Base-by-base conservation (phyloP, 345 rosid genomes). In the Heritiera littoralis region DNA sequence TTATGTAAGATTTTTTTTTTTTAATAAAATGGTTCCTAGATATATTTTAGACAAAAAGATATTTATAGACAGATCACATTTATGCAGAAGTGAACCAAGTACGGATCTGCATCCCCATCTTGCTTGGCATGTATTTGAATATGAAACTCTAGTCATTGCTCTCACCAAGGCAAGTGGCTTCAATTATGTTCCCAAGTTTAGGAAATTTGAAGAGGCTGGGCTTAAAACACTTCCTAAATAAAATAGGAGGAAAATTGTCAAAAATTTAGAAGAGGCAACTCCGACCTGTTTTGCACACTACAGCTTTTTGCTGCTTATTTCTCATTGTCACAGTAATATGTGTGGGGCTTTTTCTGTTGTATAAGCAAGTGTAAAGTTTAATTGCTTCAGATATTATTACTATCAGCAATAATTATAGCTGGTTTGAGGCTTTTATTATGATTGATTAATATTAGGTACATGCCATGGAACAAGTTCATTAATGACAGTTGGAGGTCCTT, bases 341-440 rank as follows among this genome's bases (percentile, higher is more conserved):
- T 20, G 18, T 41, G 55, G 73, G 73, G 73, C 55, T 68, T 45
- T 45, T 46, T 46, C 73, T 68, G 73, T n/a, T 43, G 54, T 45
- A 6, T 20, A n/a, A 45, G 55, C 73, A 20, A 68, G n/a, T 68
- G 73, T 35, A 68, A 38, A 10, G 0, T 20, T 20, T 46, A 68
- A 46, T 45, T 46, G 38, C 3, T 46, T 68, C 32, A 20, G 73
- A 45, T 45, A 5, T n/a, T 68, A 46, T 72, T 51, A 30, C 56
- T 49, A 71, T 67, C 30, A 67, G 15, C 14, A 43, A 43, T 18
- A 18, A 15, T 67, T 67, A 9, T 67, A n/a, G 51, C 72, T 41
- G 40, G 48, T 66, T 66, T 66, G 51, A 40, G 28, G 72, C 32
- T 18, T 67, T 67, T 67, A 18, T 67, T 41, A 65, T 65, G 69